A percentile compares a stretch with the other conserved stretches of the same genome.
These are phyloP conservation scores for Syzygium malaccense DNA, from an alignment of 441 rosid genomes.

Conservation along the genomic window DNA sequence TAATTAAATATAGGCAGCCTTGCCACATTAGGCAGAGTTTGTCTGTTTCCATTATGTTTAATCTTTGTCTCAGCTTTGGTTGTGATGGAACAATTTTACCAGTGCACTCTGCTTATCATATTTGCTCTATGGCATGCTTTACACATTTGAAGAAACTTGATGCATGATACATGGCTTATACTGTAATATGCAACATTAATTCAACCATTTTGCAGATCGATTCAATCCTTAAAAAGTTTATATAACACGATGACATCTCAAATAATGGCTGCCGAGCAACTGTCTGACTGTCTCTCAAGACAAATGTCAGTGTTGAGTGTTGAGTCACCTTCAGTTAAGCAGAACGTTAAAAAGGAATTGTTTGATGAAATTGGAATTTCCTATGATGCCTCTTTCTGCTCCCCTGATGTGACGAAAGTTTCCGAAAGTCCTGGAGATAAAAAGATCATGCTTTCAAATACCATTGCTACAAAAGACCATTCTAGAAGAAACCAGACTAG, in stretches of 20 bases:
- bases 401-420: slow-evolving; percentile 54
- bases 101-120: not conserved
- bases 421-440: slow-evolving; percentile 32
- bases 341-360: slow-evolving; percentile 69
- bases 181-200: not conserved
- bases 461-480: slow-evolving; percentile 48
- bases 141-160: not conserved
- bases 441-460: slow-evolving; percentile 36
- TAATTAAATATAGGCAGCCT: not conserved
- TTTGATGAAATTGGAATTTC: slow-evolving; percentile 87
- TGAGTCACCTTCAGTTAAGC: slow-evolving; percentile 52
- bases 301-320: slow-evolving; percentile 74
- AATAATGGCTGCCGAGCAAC: slow-evolving; percentile 82
- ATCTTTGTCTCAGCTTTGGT: not conserved
- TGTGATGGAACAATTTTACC: not conserved
- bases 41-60: not conserved
- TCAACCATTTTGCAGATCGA: slow-evolving; percentile 42
- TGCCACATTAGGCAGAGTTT: not conserved
- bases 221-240: slow-evolving; percentile 65
- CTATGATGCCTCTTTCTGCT: slow-evolving; percentile 66
- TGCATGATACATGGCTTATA: not conserved
- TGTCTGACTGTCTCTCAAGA: slow-evolving; percentile 76
- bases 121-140: not conserved
- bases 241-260: slow-evolving; percentile 73
- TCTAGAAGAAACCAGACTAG: slow-evolving; percentile 50